Evolutionary conservation across 2,329 filamentous ascomycete genomes (phyloP).

Genomic region (Penicillium sp.): DNA sequence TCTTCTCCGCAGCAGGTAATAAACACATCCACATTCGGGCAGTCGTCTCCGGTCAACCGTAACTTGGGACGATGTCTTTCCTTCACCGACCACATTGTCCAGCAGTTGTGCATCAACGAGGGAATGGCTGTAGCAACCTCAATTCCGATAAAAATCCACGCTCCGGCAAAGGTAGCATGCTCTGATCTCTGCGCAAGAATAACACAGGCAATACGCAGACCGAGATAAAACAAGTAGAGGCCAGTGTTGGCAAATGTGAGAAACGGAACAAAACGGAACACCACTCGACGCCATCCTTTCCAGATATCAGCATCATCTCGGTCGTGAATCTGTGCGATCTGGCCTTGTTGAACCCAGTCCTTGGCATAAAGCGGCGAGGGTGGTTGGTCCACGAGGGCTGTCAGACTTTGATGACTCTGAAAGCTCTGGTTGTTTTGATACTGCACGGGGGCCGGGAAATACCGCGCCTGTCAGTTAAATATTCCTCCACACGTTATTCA

Average conservation of each 20-base stretch:
- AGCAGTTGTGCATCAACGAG: slow-evolving; percentile 54
- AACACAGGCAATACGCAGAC: slow-evolving; percentile 51
- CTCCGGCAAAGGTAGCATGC: slow-evolving; percentile 43
- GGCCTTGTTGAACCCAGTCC: slow-evolving; percentile 36
- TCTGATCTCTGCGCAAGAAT: slow-evolving; percentile 47
- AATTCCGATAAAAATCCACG: slow-evolving; percentile 57
- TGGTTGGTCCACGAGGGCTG: slow-evolving; percentile 29
- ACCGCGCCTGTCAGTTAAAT: slow-evolving; percentile 9
- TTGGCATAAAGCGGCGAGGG: slow-evolving; percentile 27
- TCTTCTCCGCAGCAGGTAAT: slow-evolving; percentile 45
- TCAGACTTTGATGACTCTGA: slow-evolving; percentile 32
- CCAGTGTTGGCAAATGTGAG: slow-evolving; percentile 32
- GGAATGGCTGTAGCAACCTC: slow-evolving; percentile 54
- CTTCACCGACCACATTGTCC: slow-evolving; percentile 57
- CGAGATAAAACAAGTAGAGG: slow-evolving; percentile 46
- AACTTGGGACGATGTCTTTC: slow-evolving; percentile 53
- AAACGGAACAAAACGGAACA: slow-evolving; percentile 33
- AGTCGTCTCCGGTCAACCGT: slow-evolving; percentile 26
- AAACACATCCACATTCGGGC: slow-evolving; percentile 41
- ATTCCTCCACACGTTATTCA: slow-evolving; percentile 1
- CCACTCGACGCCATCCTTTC: slow-evolving; percentile 34
- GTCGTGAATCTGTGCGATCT: slow-evolving; percentile 32
- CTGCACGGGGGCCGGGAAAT: slow-evolving; percentile 6
- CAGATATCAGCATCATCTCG: slow-evolving; percentile 36
- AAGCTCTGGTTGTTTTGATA: slow-evolving; percentile 21